Evolutionary conservation across 345 rosid genomes (phyloP), one percentile per base, ranked within the genome.

Genomic region (Eucalyptus paniculata): DNA sequence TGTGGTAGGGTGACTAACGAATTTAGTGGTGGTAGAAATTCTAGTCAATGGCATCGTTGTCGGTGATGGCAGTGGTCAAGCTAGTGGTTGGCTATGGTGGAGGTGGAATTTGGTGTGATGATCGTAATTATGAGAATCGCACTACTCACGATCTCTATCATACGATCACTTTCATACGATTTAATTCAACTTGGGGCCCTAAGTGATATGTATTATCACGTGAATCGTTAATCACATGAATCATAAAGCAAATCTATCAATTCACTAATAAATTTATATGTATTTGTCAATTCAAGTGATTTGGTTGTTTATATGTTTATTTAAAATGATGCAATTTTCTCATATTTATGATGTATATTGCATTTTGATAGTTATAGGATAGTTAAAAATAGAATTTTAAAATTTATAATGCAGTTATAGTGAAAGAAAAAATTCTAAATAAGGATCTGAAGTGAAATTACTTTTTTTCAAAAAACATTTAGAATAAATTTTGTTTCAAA

Each of bases 371-470:
- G 62, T 24, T 56, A 24, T 56, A 24, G 30, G 30, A 56, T 56
- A 24, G 30, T 56, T 24, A 56, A 56, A 21, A 56, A 56, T 56
- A 24, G 3, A 56, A 9, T 24, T 23, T 56, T 56, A 2, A 23
- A 56, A 1, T 56, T 56, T 56, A 24, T 4, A 1, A 24, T 56
- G 13, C 6, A 4, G 3, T 56, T 23, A 56, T 10, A 56, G 58
- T 2, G 0, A 53, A 53, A 19, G 9, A 8, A 53, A 54, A 56
- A 56, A 8, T 56, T 56, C 1, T 1, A 56, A 56, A 56, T 24
- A 23, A 9, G 0, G 0, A 56, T 56, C 0, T 9, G 0, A 21
- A 56, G 28, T 23, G 6, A 56, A 0, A 24, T 23, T 23, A 9
- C n/a, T 56, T 56, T 56, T 8, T 23, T 53, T 19, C 24, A 56